Conservation (phyloP, 306 rosid genomes). For the Prunus mira region DNA sequence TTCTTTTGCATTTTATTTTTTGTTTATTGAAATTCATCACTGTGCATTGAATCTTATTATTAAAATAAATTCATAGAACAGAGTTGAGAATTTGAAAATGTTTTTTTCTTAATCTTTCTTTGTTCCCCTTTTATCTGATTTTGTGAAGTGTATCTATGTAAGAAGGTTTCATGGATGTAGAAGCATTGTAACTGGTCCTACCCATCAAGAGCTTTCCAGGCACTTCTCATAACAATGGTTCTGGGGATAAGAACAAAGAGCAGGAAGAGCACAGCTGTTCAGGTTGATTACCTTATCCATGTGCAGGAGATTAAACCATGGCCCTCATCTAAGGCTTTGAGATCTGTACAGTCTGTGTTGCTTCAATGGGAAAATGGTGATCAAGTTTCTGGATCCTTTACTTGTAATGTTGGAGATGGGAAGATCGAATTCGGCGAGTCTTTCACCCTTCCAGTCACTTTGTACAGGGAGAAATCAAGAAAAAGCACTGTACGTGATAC, state of each 20-base stretch:
- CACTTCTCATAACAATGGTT: slow-evolving; percentile 46
- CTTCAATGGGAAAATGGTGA: slow-evolving; percentile 80
- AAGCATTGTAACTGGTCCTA: slow-evolving; percentile 11
- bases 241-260: slow-evolving; percentile 73
- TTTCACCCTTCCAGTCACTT: slow-evolving; percentile 48
- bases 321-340: slow-evolving; percentile 59
- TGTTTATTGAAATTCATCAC: not conserved
- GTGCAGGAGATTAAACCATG: slow-evolving; percentile 78
- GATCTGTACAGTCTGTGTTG: slow-evolving; percentile 47
- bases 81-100: not conserved
- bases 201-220: slow-evolving; percentile 21
- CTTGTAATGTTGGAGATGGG: slow-evolving; percentile 35
- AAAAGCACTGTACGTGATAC: slow-evolving; percentile 36
- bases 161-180: slow-evolving; percentile 36
- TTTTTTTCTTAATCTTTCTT: not conserved
- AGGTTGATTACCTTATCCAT: slow-evolving; percentile 55
- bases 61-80: not conserved
- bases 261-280: slow-evolving; percentile 44
- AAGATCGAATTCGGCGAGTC: slow-evolving; percentile 48
- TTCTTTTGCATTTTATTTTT: not conserved
- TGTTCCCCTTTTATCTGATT: not conserved
- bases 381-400: slow-evolving; percentile 42
- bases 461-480: slow-evolving; percentile 52
- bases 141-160: slow-evolving; percentile 20
- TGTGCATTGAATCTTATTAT: not conserved